phyloP scores from a whole-genome alignment of 495 filamentous ascomycete species.

The Penicillium crystallinum region DNA sequence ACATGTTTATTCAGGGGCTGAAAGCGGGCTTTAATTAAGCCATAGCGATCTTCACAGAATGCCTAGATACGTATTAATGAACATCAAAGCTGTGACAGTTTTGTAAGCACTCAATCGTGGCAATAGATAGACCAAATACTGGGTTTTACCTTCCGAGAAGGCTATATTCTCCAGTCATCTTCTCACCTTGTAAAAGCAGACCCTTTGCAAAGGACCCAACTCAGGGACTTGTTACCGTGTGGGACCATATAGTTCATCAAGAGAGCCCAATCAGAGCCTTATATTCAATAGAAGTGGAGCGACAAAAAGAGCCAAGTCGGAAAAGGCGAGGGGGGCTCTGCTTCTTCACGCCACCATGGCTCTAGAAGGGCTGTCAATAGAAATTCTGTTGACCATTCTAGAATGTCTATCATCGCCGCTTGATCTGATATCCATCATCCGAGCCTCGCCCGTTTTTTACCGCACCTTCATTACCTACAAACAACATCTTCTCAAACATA shows the following conservation, averaged over 20 bases:
- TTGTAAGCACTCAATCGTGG: no score
- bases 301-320: neutral
- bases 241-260: neutral
- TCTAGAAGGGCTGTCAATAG: neutral
- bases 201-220: no score
- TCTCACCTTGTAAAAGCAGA: no score
- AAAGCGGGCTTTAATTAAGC: no score
- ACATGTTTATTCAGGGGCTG: no score
- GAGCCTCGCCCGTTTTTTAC: neutral
- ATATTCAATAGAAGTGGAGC: neutral
- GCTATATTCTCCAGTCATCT: no score
- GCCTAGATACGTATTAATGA: no score
- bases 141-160: no score
- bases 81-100: no score
- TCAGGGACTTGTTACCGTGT: no score
- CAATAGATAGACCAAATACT: no score
- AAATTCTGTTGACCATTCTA: neutral
- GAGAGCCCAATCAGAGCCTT: neutral
- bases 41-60: no score
- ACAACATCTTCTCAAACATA: neutral
- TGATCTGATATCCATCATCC: neutral
- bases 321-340: neutral
- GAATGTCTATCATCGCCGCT: neutral
- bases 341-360: neutral
- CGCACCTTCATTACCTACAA: neutral